phyloP scores from a whole-genome alignment of 805 yeast genomes.

The Suhomyces prunicola region DNA sequence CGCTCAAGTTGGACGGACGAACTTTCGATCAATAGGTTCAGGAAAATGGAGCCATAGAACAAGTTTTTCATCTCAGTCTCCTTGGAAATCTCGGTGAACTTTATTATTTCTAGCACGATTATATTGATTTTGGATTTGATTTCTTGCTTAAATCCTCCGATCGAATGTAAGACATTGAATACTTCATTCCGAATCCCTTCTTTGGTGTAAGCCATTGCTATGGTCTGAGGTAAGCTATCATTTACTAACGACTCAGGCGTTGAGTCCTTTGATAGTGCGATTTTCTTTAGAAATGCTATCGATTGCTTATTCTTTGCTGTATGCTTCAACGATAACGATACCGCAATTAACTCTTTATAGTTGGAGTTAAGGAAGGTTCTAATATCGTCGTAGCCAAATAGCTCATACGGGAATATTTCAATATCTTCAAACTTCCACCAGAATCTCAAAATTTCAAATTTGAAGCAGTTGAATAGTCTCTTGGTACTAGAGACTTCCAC shows the following conservation, averaged over 20 bases:
- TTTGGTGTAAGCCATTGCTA: conserved; percentile 44
- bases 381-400: conserved; percentile 35
- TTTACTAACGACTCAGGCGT: conserved; percentile 16
- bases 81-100: conserved; percentile 37
- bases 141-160: conserved; percentile 17
- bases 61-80: conserved; percentile 16
- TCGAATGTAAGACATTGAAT: conserved; percentile 13
- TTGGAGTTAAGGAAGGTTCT: conserved; percentile 31
- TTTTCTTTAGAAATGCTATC: neutral
- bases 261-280: neutral
- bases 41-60: neutral
- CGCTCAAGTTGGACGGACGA: conserved; percentile 6
- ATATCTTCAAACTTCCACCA: conserved; percentile 42
- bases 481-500: conserved; percentile 11
- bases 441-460: conserved; percentile 36
- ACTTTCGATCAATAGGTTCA: conserved; percentile 4
- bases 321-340: conserved; percentile 14
- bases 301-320: conserved; percentile 16
- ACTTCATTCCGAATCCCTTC: conserved; percentile 36
- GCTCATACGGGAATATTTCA: conserved; percentile 35
- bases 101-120: conserved; percentile 35
- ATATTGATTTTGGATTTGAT: conserved; percentile 25
- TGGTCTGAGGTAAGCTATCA: conserved; percentile 34
- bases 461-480: conserved; percentile 27
- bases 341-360: conserved; percentile 37